phyloP scores from a whole-genome alignment of 805 yeast genomes.

The Kuraishia floccosa region DNA sequence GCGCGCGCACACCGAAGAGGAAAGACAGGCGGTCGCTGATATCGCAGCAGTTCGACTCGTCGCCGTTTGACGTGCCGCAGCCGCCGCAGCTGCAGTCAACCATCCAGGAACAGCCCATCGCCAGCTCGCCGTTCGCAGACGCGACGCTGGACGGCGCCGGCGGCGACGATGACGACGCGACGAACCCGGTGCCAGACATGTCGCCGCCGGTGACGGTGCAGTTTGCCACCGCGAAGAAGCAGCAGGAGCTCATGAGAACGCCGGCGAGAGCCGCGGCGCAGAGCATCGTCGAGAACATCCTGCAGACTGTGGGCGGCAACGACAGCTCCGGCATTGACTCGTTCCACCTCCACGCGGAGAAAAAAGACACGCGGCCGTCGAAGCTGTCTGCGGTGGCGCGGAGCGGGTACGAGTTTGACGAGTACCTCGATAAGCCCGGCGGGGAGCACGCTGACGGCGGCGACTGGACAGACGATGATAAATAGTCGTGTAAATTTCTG shows the following conservation, averaged over 20 bases:
- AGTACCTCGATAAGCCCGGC: no score
- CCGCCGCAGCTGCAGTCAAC: conserved; percentile 3
- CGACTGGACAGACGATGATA: no score
- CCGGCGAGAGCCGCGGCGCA: neutral
- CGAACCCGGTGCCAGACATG: neutral
- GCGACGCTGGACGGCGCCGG: conserved; percentile 12
- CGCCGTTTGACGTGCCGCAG: conserved; percentile 3
- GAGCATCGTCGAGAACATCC: neutral
- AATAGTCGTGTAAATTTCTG: no score
- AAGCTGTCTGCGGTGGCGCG: no score
- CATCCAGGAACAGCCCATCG: conserved; percentile 5
- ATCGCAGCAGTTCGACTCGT: conserved; percentile 4
- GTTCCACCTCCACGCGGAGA: no score
- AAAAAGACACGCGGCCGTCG: no score
- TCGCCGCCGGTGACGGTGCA: conserved; percentile 6
- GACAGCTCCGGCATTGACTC: no score
- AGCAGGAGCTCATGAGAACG: neutral
- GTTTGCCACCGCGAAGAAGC: conserved; percentile 1
- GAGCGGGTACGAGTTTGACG: no score
- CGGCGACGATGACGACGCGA: neutral
- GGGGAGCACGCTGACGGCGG: no score
- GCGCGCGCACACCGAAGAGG: conserved; percentile 3
- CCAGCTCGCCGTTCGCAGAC: conserved; percentile 15
- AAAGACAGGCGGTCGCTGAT: conserved; percentile 1
- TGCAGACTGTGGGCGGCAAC: neutral